A percentile compares a stretch with the other conserved stretches of the same genome.
Evolutionary conservation across 495 filamentous ascomycete genomes (phyloP).

Genomic region (Aspergillus bertholletiae): DNA sequence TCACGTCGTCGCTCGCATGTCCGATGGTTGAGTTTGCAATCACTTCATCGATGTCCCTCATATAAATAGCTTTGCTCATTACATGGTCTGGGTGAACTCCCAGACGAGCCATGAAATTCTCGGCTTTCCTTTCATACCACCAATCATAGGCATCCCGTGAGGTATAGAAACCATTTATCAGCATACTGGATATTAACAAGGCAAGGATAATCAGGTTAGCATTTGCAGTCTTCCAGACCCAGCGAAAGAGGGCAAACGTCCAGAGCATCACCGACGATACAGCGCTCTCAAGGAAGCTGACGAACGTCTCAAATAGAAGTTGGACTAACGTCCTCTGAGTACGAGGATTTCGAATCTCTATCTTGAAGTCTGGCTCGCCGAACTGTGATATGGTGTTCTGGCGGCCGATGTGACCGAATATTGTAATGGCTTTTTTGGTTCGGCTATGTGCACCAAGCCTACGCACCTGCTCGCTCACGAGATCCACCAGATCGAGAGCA

Average conservation of each 20-base stretch:
- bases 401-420: conserved; percentile 83
- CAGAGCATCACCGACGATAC: conserved; percentile 71
- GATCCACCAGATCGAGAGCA: conserved; percentile 78
- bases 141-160: conserved; percentile 65
- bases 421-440: conserved; percentile 84
- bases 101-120: conserved; percentile 71
- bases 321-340: conserved; percentile 62
- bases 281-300: conserved; percentile 66
- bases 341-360: conserved; percentile 52
- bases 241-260: conserved; percentile 58
- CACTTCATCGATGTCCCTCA: conserved; percentile 76
- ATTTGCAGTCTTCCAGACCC: conserved; percentile 63
- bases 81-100: conserved; percentile 73
- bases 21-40: conserved; percentile 42
- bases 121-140: conserved; percentile 82
- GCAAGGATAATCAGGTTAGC: conserved; percentile 73
- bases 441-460: conserved; percentile 73
- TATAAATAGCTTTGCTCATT: conserved; percentile 82
- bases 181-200: conserved; percentile 60
- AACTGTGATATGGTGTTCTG: conserved; percentile 66
- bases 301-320: conserved; percentile 65
- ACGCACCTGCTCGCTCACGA: conserved; percentile 82
- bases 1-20: conserved; percentile 30
- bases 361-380: conserved; percentile 32
- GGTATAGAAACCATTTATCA: conserved; percentile 69